Percentiles rank a stretch among this genome's conserved stretches.
phyloP scores from a whole-genome alignment of 192 early-diverging fungal species.

The Coemansia sp. region DNA sequence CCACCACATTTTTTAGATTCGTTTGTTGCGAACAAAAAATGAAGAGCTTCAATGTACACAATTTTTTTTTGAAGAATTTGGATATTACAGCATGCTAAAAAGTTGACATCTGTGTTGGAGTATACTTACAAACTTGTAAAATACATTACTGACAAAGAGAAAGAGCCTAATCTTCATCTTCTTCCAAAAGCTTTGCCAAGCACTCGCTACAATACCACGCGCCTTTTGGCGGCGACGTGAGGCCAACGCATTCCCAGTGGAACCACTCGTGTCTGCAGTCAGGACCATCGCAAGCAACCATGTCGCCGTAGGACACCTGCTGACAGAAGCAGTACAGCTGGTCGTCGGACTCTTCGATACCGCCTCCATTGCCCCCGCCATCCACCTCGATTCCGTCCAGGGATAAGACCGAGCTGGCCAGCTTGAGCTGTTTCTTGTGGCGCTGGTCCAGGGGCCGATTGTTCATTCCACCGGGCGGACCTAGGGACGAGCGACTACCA shows the following conservation, averaged over 20 bases:
- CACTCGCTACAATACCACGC: slow-evolving; percentile 60
- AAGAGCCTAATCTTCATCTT: slow-evolving; percentile 24
- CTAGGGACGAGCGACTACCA: neutral
- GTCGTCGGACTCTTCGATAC: slow-evolving; percentile 56
- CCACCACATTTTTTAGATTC: neutral
- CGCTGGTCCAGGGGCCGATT: slow-evolving; percentile 12
- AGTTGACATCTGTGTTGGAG: no score
- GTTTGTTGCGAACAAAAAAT: neutral
- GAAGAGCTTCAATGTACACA: neutral
- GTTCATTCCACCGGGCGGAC: neutral
- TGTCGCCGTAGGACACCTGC: slow-evolving; percentile 59
- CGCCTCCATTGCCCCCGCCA: slow-evolving; percentile 14
- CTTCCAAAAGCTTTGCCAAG: slow-evolving; percentile 41
- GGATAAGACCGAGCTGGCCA: slow-evolving; percentile 39
- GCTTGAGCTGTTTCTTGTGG: slow-evolving; percentile 48
- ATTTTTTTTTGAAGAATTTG: no score
- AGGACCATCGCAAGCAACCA: slow-evolving; percentile 57
- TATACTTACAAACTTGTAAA: neutral
- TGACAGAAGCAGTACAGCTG: slow-evolving; percentile 58
- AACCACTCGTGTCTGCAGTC: slow-evolving; percentile 60
- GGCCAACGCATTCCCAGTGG: slow-evolving; percentile 61
- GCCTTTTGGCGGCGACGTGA: slow-evolving; percentile 56
- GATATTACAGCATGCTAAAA: no score
- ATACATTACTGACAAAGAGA: neutral
- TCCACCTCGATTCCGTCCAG: slow-evolving; percentile 49